These are phyloP conservation scores for Nemania serpens DNA, from an alignment of 2,329 filamentous ascomycete species.

Conservation along the genomic window DNA sequence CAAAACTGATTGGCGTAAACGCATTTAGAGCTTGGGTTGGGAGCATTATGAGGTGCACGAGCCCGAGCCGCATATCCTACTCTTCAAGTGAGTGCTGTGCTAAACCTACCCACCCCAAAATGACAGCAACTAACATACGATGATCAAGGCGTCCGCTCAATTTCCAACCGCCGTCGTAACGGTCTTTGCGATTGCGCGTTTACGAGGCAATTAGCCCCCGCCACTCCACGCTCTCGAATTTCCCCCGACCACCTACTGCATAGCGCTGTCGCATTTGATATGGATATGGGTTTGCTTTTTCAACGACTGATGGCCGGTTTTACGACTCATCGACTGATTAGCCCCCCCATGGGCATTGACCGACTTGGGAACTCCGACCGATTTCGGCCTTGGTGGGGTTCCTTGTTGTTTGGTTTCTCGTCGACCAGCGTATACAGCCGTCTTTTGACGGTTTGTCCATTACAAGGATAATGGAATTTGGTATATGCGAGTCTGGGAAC, in stretches of 20 bases:
- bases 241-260: conserved; percentile 39
- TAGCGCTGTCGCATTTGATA: conserved; percentile 43
- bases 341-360: conserved; percentile 13
- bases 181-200: conserved; percentile 35
- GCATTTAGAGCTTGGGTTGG: conserved; percentile 86
- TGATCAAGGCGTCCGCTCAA: conserved; percentile 74
- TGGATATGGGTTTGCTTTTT: conserved; percentile 37
- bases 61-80: conserved; percentile 94
- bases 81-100: conserved; percentile 84
- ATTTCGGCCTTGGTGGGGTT: conserved; percentile 24
- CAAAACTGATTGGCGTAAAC: conserved; percentile 9
- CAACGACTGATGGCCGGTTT: conserved; percentile 37
- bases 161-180: conserved; percentile 75
- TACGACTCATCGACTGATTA: conserved; percentile 25
- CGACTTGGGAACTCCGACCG: conserved; percentile 21
- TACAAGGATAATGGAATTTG: conserved; percentile 22
- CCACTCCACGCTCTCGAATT: conserved; percentile 29
- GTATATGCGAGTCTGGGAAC: conserved; percentile 21
- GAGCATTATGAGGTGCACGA: conserved; percentile 99
- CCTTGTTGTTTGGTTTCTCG: conserved; percentile 19
- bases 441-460: conserved; percentile 15
- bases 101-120: neutral
- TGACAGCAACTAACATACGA: conserved; percentile 18
- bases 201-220: conserved; percentile 22
- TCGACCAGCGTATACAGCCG: conserved; percentile 15